Percentiles rank a stretch among this genome's conserved stretches.
These are phyloP conservation scores for Xerocomus potaroensis DNA, from an alignment of 768 basidiomycete genomes.

Conservation along the genomic window DNA sequence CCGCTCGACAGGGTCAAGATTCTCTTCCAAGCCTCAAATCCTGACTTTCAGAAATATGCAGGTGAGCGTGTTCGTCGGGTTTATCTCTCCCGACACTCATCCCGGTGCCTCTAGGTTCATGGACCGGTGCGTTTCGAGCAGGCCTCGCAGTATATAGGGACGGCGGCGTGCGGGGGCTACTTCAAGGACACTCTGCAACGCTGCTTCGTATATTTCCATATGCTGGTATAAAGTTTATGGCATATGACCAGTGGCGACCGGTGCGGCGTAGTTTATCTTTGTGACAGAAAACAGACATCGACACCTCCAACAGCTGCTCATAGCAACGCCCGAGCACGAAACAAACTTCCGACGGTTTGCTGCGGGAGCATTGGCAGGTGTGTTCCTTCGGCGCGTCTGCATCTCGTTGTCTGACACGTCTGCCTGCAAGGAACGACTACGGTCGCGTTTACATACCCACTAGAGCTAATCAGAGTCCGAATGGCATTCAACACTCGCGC, in stretches of 20 bases:
- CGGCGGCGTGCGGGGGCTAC: constrained; percentile 71
- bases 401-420: not conserved
- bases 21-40: constrained; percentile 95
- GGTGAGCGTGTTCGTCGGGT: constrained; percentile 43
- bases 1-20: constrained; percentile 98
- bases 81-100: constrained; percentile 22
- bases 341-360: constrained; percentile 77
- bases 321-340: constrained; percentile 77
- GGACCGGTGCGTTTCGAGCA: constrained; percentile 80
- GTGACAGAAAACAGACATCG: not conserved
- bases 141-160: constrained; percentile 65
- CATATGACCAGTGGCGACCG: constrained; percentile 83
- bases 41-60: constrained; percentile 90
- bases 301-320: constrained; percentile 56
- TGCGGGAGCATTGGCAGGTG: constrained; percentile 87
- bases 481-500: constrained; percentile 64
- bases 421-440: constrained; percentile 66
- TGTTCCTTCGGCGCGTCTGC: constrained; percentile 14
- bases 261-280: constrained; percentile 39
- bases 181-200: constrained; percentile 96
- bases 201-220: constrained; percentile 94
- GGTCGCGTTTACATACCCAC: constrained; percentile 90
- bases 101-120: constrained; percentile 50
- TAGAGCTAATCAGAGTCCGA: constrained; percentile 93
- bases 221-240: constrained; percentile 95